These are phyloP conservation scores for Rhodotorula sp. DNA, from an alignment of 1,284 basidiomycete species.

Conservation along the genomic window DNA sequence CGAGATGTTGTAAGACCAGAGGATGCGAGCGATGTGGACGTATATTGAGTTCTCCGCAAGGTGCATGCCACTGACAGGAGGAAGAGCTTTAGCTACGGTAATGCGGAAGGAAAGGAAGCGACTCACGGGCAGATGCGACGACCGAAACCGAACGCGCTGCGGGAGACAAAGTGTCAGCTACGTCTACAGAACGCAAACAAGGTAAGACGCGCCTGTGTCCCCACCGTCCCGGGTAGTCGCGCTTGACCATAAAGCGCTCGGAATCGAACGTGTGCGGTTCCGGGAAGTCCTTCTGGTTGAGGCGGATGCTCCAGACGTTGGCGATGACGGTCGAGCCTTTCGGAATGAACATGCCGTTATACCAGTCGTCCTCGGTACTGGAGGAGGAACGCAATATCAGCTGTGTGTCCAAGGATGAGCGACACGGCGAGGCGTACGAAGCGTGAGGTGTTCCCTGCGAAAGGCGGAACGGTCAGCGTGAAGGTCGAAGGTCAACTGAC, in stretches of 20 bases:
- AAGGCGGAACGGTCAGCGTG: background rate
- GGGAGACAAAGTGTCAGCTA: background rate
- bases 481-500: background rate
- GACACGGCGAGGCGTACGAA: background rate
- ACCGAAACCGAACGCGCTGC: conserved; percentile 17
- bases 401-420: too few species aligned
- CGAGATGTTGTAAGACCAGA: conserved; percentile 49
- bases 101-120: background rate
- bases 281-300: conserved; percentile 35
- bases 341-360: conserved; percentile 49
- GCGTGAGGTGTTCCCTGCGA: conserved; percentile 50
- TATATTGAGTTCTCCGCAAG: conserved; percentile 45
- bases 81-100: conserved; percentile 16
- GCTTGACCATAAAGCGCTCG: conserved; percentile 38
- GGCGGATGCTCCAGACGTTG: conserved; percentile 24
- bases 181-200: too few species aligned
- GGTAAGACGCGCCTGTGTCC: background rate
- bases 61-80: conserved; percentile 32
- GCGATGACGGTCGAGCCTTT: conserved; percentile 23
- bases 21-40: conserved; percentile 47
- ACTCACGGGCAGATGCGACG: conserved; percentile 11
- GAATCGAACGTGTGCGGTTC: conserved; percentile 35
- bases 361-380: conserved; percentile 51
- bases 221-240: conserved; percentile 32
- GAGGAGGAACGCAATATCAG: background rate